A percentile compares a stretch with the other conserved stretches of the same genome.
phyloP scores from a whole-genome alignment of 352 stramenopile genomes.

The Globisporangium yorkense region DNA sequence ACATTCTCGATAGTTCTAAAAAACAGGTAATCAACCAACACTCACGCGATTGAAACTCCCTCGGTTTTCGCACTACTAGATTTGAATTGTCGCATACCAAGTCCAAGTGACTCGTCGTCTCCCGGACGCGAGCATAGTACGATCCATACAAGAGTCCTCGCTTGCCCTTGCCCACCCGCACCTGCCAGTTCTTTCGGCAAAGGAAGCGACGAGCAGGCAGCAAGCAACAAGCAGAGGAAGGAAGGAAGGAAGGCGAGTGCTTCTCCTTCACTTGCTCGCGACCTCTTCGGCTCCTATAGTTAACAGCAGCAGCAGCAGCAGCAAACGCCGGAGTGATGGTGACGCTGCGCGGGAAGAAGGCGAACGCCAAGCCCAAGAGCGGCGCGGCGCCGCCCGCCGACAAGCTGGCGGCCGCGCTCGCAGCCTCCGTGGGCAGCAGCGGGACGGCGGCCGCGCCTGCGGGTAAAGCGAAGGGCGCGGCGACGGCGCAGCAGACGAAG shows the following conservation, averaged over 20 bases:
- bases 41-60: not conserved
- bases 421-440: conserved; percentile 7
- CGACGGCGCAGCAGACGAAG: conserved; percentile 11
- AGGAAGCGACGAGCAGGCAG: too few species aligned
- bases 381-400: conserved; percentile 34
- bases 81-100: not conserved
- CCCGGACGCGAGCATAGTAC: too few species aligned
- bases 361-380: conserved; percentile 52
- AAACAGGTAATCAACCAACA: not conserved
- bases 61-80: not conserved
- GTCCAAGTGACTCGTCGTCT: not conserved
- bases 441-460: not conserved
- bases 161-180: not conserved
- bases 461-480: not conserved
- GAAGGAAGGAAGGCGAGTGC: not conserved
- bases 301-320: not conserved
- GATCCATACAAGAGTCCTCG: too few species aligned
- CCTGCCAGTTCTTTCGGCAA: not conserved
- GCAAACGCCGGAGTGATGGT: conserved; percentile 35
- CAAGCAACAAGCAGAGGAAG: not conserved
- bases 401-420: conserved; percentile 28
- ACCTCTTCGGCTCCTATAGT: too few species aligned
- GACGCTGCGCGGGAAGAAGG: conserved; percentile 67
- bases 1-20: not conserved
- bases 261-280: not conserved